These are phyloP conservation scores for Lepidium sativum DNA, from an alignment of 345 rosid genomes.

Conservation along the genomic window DNA sequence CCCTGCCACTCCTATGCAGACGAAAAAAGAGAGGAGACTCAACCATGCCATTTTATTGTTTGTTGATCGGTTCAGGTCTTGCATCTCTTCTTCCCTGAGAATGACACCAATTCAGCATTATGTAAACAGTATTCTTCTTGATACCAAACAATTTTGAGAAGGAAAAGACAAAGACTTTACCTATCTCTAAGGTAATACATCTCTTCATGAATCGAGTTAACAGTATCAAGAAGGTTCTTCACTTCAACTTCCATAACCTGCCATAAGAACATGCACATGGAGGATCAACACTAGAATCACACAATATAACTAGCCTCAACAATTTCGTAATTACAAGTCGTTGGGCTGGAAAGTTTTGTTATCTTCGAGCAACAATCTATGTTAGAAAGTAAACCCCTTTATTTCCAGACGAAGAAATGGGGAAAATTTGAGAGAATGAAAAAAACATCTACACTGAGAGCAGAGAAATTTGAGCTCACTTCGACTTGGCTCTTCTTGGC, in stretches of 20 bases:
- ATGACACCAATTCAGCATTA: background rate
- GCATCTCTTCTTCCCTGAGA: slow-evolving; percentile 90
- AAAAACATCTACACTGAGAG: background rate
- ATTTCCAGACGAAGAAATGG: background rate
- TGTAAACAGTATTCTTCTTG: background rate
- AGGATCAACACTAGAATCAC: background rate
- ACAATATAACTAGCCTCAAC: background rate
- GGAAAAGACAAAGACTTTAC: background rate
- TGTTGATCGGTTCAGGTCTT: slow-evolving; percentile 61
- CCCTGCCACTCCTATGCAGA: slow-evolving; percentile 80
- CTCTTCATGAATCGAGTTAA: slow-evolving; percentile 27
- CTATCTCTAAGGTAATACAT: slow-evolving; percentile 34
- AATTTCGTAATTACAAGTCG: background rate
- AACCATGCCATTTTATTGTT: slow-evolving; percentile 76
- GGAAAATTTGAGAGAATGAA: background rate
- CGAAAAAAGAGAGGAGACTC: slow-evolving; percentile 58
- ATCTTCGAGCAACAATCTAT: background rate
- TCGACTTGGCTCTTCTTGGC: slow-evolving; percentile 74
- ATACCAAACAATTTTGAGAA: background rate
- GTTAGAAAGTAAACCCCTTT: background rate
- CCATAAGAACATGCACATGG: background rate
- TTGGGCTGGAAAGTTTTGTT: background rate
- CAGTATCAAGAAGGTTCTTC: slow-evolving; percentile 26
- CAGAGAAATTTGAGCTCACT: slow-evolving; percentile 35
- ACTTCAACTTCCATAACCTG: slow-evolving; percentile 27